Evolutionary conservation across 352 stramenopile genomes (phyloP).

Genomic region (Phytophthora pseudosyringae): DNA sequence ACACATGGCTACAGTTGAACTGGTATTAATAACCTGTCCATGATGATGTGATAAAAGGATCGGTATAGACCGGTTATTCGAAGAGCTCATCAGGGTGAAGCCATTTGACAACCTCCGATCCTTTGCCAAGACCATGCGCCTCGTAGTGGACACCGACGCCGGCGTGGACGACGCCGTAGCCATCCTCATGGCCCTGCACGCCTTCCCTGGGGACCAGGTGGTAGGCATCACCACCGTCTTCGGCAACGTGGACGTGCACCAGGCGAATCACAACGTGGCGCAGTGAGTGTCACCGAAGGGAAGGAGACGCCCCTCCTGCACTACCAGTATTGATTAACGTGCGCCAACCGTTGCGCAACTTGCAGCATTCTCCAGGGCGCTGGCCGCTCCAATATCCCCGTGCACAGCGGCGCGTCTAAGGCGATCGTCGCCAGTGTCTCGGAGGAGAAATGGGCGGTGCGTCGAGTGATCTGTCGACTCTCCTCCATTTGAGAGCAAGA

Average conservation of each 20-base stretch:
- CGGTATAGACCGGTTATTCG: not conserved
- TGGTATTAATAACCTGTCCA: conserved; percentile 4
- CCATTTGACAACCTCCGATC: conserved; percentile 12
- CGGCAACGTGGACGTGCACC: conserved; percentile 82
- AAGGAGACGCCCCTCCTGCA: not conserved
- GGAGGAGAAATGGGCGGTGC: conserved; percentile 65
- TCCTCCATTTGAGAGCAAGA: too few relatives aligned
- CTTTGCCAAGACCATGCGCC: conserved; percentile 32
- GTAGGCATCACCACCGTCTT: conserved; percentile 84
- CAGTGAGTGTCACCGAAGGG: conserved; percentile 50
- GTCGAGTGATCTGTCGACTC: not conserved
- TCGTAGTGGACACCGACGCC: conserved; percentile 82
- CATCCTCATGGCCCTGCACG: conserved; percentile 76
- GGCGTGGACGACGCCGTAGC: conserved; percentile 82
- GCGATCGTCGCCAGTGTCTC: conserved; percentile 72
- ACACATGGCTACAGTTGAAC: conserved; percentile 7
- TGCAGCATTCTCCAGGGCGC: conserved; percentile 69
- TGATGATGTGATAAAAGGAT: not conserved
- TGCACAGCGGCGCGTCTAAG: conserved; percentile 70
- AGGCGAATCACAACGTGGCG: conserved; percentile 83
- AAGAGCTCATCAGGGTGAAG: conserved; percentile 6
- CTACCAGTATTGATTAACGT: not conserved
- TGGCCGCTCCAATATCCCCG: conserved; percentile 52
- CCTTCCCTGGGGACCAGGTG: conserved; percentile 58
- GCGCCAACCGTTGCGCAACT: not conserved